phyloP scores from a whole-genome alignment of 208 protist species.

The Novymonas esmeraldas region DNA sequence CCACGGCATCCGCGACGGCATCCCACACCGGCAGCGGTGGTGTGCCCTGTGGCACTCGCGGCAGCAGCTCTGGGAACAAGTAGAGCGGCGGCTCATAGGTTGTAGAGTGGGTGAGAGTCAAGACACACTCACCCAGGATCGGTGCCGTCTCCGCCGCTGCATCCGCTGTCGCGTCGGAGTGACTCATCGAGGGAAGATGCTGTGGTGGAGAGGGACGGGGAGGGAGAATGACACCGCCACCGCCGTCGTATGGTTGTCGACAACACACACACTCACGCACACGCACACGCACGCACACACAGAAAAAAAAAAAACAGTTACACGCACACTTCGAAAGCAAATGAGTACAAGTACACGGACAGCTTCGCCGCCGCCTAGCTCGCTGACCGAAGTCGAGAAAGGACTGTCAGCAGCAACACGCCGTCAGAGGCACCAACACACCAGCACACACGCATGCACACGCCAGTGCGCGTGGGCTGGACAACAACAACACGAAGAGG shows the following conservation, averaged over 20 bases:
- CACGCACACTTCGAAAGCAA: not conserved
- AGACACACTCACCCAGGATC: constrained; percentile 69
- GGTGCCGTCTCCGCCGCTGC: not conserved
- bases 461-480: no score
- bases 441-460: no score
- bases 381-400: no score
- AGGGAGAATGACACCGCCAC: not conserved
- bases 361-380: not conserved
- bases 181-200: not conserved
- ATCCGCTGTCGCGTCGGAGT: not conserved
- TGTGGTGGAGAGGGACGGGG: not conserved
- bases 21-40: constrained; percentile 70
- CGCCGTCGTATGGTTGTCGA: not conserved
- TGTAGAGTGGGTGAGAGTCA: constrained; percentile 56
- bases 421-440: no score
- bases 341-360: constrained; percentile 7
- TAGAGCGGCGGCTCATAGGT: constrained; percentile 89
- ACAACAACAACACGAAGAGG: no score
- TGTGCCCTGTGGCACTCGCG: constrained; percentile 67
- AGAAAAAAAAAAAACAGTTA: constrained; percentile 7
- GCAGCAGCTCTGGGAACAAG: constrained; percentile 84
- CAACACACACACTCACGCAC: not conserved
- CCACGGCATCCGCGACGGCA: constrained; percentile 72
- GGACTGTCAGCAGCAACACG: no score
- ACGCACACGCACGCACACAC: not conserved